A percentile compares a stretch with the other conserved stretches of the same genome.
These are phyloP conservation scores for Loxodes magnus DNA, from an alignment of 73 alveolate species.

Conservation along the genomic window DNA sequence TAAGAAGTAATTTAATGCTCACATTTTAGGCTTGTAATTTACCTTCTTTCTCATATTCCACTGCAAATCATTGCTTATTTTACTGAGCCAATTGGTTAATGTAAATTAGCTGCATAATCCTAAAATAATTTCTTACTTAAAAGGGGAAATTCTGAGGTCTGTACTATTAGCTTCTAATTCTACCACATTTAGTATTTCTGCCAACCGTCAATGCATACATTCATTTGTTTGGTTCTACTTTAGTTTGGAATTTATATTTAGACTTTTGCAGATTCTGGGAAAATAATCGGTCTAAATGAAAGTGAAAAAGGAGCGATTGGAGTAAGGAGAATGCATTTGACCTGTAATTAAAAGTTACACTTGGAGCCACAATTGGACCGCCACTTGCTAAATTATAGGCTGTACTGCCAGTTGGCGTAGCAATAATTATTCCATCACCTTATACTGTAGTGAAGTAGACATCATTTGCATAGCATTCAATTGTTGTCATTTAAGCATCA, in stretches of 20 bases:
- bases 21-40: too few relatives aligned
- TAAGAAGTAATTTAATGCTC: too few relatives aligned
- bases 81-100: too few relatives aligned
- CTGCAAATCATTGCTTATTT: too few relatives aligned
- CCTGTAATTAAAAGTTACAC: conserved; percentile 70
- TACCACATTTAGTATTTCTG: too few relatives aligned
- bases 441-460: conserved; percentile 41
- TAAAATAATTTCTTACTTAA: too few relatives aligned
- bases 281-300: conserved; percentile 96
- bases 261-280: conserved; percentile 65
- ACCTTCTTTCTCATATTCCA: too few relatives aligned
- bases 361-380: conserved; percentile 92
- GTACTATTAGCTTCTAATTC: too few relatives aligned
- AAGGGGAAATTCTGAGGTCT: too few relatives aligned
- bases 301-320: conserved; percentile 96
- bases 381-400: conserved; percentile 99
- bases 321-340: conserved; percentile 66
- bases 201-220: too few relatives aligned
- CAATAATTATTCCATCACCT: conserved; percentile 79
- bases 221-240: too few relatives aligned
- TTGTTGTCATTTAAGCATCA: not conserved
- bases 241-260: conserved; percentile 47
- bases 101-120: too few relatives aligned
- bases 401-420: conserved; percentile 99
- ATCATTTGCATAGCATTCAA: conserved; percentile 42